Conservation (phyloP, 768 basidiomycete species). For the Suillus weaverae region DNA sequence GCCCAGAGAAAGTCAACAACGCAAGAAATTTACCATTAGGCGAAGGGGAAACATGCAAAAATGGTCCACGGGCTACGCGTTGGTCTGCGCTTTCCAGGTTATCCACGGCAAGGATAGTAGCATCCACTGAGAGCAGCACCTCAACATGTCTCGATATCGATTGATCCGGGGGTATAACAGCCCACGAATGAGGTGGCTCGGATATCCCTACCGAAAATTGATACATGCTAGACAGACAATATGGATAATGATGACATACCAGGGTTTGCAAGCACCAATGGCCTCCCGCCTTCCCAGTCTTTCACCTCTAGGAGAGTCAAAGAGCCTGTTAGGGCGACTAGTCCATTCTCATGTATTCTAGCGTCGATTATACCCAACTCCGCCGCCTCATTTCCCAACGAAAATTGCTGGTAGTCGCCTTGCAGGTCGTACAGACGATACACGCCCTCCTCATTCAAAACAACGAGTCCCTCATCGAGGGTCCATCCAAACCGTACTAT, state of each 20-base stretch:
- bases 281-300: conserved; percentile 81
- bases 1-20: conserved; percentile 67
- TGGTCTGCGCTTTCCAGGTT: conserved; percentile 89
- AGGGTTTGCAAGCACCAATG: conserved; percentile 69
- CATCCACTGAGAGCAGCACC: conserved; percentile 78
- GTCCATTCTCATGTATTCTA: conserved; percentile 79
- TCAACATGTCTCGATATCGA: conserved; percentile 90
- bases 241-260: conserved; percentile 46
- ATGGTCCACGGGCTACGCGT: conserved; percentile 84
- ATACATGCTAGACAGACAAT: neutral
- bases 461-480: conserved; percentile 73
- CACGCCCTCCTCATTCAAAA: conserved; percentile 89
- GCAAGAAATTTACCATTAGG: conserved; percentile 94
- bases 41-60: conserved; percentile 82
- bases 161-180: conserved; percentile 85
- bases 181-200: conserved; percentile 82
- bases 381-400: conserved; percentile 77
- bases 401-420: conserved; percentile 82
- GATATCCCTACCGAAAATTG: conserved; percentile 52
- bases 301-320: conserved; percentile 82
- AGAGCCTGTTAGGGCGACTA: conserved; percentile 81
- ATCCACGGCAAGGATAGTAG: conserved; percentile 83
- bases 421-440: conserved; percentile 90
- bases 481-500: conserved; percentile 87
- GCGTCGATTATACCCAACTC: conserved; percentile 87